Evolutionary conservation across 176 grass and related monocot species (phyloP), one percentile per base, ranked within the genome.

Genomic region (Oryza glumipatula): DNA sequence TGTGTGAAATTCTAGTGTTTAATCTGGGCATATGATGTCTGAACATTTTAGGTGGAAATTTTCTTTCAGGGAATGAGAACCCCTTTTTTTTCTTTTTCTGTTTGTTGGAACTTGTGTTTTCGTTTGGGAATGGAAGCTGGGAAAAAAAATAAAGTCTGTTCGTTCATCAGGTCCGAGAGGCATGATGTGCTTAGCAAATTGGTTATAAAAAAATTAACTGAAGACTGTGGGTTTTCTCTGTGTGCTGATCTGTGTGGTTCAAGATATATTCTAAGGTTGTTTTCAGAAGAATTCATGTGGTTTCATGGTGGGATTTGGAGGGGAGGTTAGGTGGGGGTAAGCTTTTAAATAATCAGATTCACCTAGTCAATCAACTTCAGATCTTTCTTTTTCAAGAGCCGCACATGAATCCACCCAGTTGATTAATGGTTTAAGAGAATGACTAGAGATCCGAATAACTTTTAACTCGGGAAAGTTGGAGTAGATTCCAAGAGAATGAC

Each of bases 401-500:
- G 76, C 70, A 85, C 82, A 80, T 85, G 87, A 76, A 80, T 64
- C 86, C 58, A 48, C 54, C 21, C 68, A 49, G 63, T 80, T 84
- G 70, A 38, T 80, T 85, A 85, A 19, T 85, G 44, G 39, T 89
- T 89, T 15, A 61, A 6, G 88, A 51, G 72, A 85, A 85, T 77
- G 72, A 74, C 69, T 58, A 61, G 81, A 84, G 87, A 81, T 84
- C 81, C 63, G 19, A 56, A 66, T 74, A 38, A 22, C 65, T 65
- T 85, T 82, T 72, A 22, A 81, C 88, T 77, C 54, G 52, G 24
- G 70, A 89, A 81, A 35, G 72, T 72, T 56, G 65, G 70, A 76
- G 65, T 85, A 86, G 13, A 86, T 85, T 81, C 88, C 88, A 85
- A 85, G 83, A 85, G 88, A 89, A 85, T 82, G 82, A 72, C 88